These are phyloP conservation scores for Brassica cretica DNA, from an alignment of 345 rosid species.

Conservation along the genomic window DNA sequence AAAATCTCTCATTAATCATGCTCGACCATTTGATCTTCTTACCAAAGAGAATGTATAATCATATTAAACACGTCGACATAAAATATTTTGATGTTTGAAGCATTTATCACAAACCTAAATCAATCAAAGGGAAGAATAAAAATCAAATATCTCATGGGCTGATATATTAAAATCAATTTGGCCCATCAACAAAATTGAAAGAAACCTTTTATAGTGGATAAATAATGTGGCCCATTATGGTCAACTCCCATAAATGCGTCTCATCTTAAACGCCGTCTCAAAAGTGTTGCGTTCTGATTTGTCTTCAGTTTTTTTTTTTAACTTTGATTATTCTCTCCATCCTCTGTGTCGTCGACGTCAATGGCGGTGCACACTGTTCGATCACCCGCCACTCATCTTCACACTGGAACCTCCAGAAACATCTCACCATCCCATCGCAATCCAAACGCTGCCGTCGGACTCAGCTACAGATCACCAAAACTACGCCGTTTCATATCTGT, in stretches of 20 bases:
- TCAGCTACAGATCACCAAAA: not conserved
- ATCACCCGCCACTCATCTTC: not conserved
- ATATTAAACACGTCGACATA: conserved; percentile 49
- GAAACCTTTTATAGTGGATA: not conserved
- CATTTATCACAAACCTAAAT: too few relatives aligned
- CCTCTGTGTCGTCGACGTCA: not conserved
- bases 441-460: not conserved
- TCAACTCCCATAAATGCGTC: not conserved
- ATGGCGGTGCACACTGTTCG: not conserved
- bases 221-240: not conserved
- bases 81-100: not conserved
- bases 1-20: too few relatives aligned
- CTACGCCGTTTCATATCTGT: not conserved
- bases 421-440: not conserved
- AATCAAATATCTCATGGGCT: not conserved
- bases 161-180: too few relatives aligned
- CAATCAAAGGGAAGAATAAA: not conserved
- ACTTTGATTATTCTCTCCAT: not conserved
- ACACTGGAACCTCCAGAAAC: not conserved
- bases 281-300: not conserved
- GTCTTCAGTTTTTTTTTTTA: not conserved
- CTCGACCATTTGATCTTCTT: conserved; percentile 58
- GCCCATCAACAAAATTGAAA: not conserved
- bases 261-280: not conserved
- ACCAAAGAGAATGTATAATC: conserved; percentile 77